phyloP scores from a whole-genome alignment of 2,329 filamentous ascomycete genomes.

The Diaporthe caulivora region DNA sequence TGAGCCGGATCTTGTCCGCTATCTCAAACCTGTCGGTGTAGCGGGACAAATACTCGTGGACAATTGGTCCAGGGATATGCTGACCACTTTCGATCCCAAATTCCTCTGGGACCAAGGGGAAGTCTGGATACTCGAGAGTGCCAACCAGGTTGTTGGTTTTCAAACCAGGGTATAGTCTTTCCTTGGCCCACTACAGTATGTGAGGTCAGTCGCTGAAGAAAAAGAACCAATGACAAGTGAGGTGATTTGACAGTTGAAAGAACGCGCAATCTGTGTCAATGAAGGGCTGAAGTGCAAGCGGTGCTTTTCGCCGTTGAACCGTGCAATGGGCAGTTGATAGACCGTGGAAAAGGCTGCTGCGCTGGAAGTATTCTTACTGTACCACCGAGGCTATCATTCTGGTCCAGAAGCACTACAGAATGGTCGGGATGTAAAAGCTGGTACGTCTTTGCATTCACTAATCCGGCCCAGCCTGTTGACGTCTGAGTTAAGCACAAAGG shows the following conservation, averaged over 20 bases:
- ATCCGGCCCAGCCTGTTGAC: conserved; percentile 62
- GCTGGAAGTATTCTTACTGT: conserved; percentile 48
- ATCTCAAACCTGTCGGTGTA: conserved; percentile 60
- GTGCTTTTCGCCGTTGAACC: not conserved
- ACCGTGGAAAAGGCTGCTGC: no score
- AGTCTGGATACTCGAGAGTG: conserved; percentile 80
- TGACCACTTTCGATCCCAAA: conserved; percentile 61
- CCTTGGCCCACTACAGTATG: conserved; percentile 66
- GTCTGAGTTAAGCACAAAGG: not conserved
- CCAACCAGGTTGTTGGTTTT: conserved; percentile 82
- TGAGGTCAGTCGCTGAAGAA: not conserved
- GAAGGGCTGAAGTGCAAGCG: not conserved
- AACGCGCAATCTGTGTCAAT: no score
- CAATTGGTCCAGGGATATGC: conserved; percentile 60
- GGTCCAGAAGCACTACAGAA: conserved; percentile 70
- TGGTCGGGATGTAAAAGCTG: conserved; percentile 69
- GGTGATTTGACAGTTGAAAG: not conserved
- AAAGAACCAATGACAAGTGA: not conserved
- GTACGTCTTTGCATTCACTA: conserved; percentile 73
- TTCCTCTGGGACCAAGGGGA: conserved; percentile 72
- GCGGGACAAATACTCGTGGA: conserved; percentile 61
- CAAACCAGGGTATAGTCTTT: conserved; percentile 76
- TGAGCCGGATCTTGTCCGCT: conserved; percentile 53
- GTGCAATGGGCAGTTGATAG: not conserved
- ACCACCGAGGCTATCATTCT: conserved; percentile 70